Conservation (phyloP, 768 basidiomycete genomes). For the Coprinopsis sp. region DNA sequence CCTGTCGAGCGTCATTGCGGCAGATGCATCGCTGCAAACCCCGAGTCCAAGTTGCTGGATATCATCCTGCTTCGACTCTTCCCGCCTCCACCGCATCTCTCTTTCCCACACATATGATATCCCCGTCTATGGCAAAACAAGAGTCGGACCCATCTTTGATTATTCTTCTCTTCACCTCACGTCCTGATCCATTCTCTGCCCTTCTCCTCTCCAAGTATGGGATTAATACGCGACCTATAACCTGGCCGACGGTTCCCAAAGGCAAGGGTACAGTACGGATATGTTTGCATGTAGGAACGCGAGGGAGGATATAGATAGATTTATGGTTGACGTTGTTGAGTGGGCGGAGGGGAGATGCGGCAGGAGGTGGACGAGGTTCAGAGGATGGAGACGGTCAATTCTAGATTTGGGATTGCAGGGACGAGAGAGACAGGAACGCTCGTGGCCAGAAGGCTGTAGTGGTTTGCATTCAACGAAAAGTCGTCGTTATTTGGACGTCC, state of each 20-base stretch:
- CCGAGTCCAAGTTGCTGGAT: too few species aligned
- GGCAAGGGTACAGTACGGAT: too few species aligned
- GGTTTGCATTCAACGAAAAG: too few species aligned
- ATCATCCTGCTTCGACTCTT: too few species aligned
- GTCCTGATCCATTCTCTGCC: conserved; percentile 70
- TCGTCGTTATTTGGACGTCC: too few species aligned
- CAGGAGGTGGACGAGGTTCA: conserved; percentile 4
- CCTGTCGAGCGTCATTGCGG: conserved; percentile 72
- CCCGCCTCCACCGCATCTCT: too few species aligned
- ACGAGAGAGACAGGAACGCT: neutral
- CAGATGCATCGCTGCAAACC: conserved; percentile 71
- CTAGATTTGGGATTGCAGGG: too few species aligned
- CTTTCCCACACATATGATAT: too few species aligned
- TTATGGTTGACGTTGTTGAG: conserved; percentile 53
- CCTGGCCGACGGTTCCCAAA: conserved; percentile 85
- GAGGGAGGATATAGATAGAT: too few species aligned
- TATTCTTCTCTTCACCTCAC: conserved; percentile 74
- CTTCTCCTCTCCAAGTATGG: conserved; percentile 50
- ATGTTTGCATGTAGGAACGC: too few species aligned
- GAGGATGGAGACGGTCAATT: too few species aligned
- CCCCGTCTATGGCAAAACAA: too few species aligned
- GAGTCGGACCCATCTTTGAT: conserved; percentile 63
- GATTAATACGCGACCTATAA: conserved; percentile 71
- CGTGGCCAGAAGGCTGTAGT: neutral
- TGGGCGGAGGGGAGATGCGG: conserved; percentile 43